phyloP scores from a whole-genome alignment of 2,329 filamentous ascomycete genomes.

The Aspergillus chevalieri region DNA sequence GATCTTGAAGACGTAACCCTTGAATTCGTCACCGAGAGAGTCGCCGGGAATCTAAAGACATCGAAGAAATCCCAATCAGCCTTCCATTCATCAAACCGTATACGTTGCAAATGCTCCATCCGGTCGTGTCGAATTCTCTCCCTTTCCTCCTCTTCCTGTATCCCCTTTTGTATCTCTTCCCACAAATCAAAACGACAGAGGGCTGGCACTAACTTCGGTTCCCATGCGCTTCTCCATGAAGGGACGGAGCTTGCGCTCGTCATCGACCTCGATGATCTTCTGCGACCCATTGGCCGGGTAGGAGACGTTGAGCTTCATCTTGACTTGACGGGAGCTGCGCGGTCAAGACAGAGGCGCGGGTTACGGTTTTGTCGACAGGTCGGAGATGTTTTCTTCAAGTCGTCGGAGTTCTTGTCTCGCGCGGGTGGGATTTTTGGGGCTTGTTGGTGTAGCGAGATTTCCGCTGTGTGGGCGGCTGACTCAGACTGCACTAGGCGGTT shows the following conservation, averaged over 20 bases:
- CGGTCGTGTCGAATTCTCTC: slow-evolving; percentile 6
- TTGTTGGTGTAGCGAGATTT: slow-evolving; percentile 36
- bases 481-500: slow-evolving; percentile 25
- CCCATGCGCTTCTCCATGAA: slow-evolving; percentile 97
- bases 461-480: slow-evolving; percentile 33
- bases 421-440: slow-evolving; percentile 34
- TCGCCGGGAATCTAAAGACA: slow-evolving; percentile 71
- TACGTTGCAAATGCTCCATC: not conserved
- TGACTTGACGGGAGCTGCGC: slow-evolving; percentile 42
- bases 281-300: slow-evolving; percentile 99
- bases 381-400: slow-evolving; percentile 24
- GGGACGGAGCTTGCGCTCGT: slow-evolving; percentile 97
- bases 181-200: slow-evolving; percentile 1
- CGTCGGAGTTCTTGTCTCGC: slow-evolving; percentile 27
- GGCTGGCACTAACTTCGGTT: slow-evolving; percentile 42
- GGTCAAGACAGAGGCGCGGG: slow-evolving; percentile 43
- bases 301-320: slow-evolving; percentile 73
- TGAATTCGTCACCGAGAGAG: slow-evolving; percentile 97
- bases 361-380: slow-evolving; percentile 33
- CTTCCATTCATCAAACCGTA: slow-evolving; percentile 8
- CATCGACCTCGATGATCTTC: slow-evolving; percentile 98
- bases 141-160: slow-evolving; percentile 6
- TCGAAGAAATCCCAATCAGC: slow-evolving; percentile 28
- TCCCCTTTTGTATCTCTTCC: slow-evolving; percentile 3
- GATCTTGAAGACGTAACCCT: slow-evolving; percentile 99